phyloP scores from a whole-genome alignment of 257 asterid genomes.

The Misopates orontium region DNA sequence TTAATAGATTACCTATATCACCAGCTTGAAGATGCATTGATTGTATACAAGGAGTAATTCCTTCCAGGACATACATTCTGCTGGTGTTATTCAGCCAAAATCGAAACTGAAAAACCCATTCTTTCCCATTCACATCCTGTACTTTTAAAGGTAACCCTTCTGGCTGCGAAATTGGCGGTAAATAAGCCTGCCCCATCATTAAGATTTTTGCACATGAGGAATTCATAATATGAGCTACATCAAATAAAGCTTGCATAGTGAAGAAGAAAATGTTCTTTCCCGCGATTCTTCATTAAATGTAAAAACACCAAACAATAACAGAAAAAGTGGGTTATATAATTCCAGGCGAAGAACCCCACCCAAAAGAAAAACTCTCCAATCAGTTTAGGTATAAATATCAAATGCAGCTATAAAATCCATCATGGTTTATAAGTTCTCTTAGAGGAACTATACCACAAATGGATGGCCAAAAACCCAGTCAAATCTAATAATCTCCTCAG shows the following conservation, averaged over 20 bases:
- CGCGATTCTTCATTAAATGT: too few species aligned
- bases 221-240: too few species aligned
- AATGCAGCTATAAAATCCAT: slow-evolving; percentile 8
- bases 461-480: slow-evolving; percentile 9
- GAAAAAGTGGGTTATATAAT: slow-evolving; percentile 27
- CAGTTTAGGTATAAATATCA: neutral
- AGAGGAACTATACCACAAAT: slow-evolving; percentile 10
- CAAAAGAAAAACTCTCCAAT: slow-evolving; percentile 13
- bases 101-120: slow-evolving; percentile 92
- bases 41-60: slow-evolving; percentile 95
- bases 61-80: slow-evolving; percentile 99
- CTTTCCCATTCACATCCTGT: slow-evolving; percentile 81
- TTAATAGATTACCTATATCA: slow-evolving; percentile 72
- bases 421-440: neutral
- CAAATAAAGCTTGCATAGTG: too few species aligned
- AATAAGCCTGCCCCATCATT: slow-evolving; percentile 61
- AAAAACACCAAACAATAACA: slow-evolving; percentile 6
- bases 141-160: slow-evolving; percentile 84
- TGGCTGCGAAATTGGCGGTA: slow-evolving; percentile 85
- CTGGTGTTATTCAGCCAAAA: slow-evolving; percentile 98
- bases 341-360: neutral
- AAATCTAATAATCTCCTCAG: slow-evolving; percentile 14
- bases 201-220: too few species aligned
- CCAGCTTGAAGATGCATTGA: slow-evolving; percentile 96
- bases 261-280: too few species aligned